Percentiles rank a stretch among this genome's conserved stretches.
phyloP scores from a whole-genome alignment of 2,329 filamentous ascomycete genomes.

The Didymella sp. region DNA sequence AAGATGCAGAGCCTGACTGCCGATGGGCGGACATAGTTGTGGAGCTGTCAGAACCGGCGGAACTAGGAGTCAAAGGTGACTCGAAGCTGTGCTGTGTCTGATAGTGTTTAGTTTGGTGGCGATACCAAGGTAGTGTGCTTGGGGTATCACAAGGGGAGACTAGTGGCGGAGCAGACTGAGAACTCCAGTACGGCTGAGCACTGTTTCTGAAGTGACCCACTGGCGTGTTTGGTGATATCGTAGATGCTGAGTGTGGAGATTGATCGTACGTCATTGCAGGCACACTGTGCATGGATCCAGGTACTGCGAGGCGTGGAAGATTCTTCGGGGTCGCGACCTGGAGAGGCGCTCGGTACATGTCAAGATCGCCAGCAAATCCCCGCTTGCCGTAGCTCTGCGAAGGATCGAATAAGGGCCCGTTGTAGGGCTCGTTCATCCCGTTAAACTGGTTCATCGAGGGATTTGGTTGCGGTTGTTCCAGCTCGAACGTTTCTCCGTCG shows the following conservation, averaged over 20 bases:
- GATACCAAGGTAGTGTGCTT: background rate
- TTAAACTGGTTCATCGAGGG: background rate
- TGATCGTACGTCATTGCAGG: slow-evolving; percentile 1
- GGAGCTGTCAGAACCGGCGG: background rate
- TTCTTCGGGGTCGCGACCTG: background rate
- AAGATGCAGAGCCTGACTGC: background rate
- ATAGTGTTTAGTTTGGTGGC: background rate
- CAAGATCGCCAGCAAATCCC: background rate
- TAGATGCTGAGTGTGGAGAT: slow-evolving; percentile 3
- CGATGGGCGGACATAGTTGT: background rate
- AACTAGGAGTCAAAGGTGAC: background rate
- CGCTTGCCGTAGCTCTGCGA: background rate
- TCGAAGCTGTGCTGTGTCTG: background rate
- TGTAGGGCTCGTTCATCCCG: background rate
- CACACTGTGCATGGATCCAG: background rate
- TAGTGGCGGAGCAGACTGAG: background rate
- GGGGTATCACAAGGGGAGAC: slow-evolving; percentile 2
- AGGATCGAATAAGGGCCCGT: background rate
- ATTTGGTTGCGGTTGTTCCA: background rate
- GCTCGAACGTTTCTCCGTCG: background rate
- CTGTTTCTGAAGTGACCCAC: background rate
- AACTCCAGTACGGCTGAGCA: background rate
- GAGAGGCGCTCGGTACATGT: background rate
- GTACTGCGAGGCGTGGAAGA: slow-evolving; percentile 14
- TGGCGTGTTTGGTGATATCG: slow-evolving; percentile 14